Percentiles rank a stretch among this genome's conserved stretches.
Conservation (phyloP, 1,284 basidiomycete species). For the Schizopora paradoxa region DNA sequence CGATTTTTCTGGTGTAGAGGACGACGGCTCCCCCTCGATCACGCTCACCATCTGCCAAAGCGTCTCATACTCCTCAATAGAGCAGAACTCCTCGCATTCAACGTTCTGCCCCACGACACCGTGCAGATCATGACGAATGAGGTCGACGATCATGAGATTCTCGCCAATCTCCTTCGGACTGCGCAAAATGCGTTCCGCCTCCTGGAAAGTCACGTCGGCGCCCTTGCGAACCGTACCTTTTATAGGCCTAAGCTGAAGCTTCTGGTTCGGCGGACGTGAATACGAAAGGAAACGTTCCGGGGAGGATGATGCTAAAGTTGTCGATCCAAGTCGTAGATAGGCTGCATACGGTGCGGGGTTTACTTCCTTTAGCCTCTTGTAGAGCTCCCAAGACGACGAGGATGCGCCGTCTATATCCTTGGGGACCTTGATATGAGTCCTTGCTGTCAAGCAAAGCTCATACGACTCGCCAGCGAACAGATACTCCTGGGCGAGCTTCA, state of each 20-base stretch:
- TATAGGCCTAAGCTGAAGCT: conserved; percentile 89
- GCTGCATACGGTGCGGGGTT: conserved; percentile 94
- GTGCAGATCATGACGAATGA: conserved; percentile 91
- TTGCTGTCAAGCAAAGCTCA: conserved; percentile 90
- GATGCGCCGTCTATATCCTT: conserved; percentile 30
- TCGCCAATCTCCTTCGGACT: conserved; percentile 94
- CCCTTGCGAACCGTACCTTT: conserved; percentile 85
- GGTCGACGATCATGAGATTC: conserved; percentile 98
- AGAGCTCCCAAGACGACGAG: conserved; percentile 66
- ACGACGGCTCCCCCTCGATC: conserved; percentile 58
- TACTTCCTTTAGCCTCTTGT: conserved; percentile 61
- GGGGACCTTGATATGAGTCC: conserved; percentile 48
- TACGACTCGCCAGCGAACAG: conserved; percentile 91
- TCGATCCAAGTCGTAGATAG: conserved; percentile 69
- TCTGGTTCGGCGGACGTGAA: conserved; percentile 52
- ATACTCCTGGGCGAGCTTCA: conserved; percentile 69
- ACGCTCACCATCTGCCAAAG: conserved; percentile 97
- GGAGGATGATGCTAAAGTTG: conserved; percentile 72
- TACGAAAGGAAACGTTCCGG: conserved; percentile 95
- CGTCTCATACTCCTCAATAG: conserved; percentile 88
- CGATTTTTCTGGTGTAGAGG: conserved; percentile 31
- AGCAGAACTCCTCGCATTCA: conserved; percentile 80
- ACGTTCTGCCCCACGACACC: conserved; percentile 74
- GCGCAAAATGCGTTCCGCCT: conserved; percentile 61
- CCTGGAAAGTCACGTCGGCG: conserved; percentile 52